A percentile compares a stretch with the other conserved stretches of the same genome.
Evolutionary conservation across 2,329 filamentous ascomycete genomes (phyloP).

Genomic region (Pseudocercospora fijiensis): DNA sequence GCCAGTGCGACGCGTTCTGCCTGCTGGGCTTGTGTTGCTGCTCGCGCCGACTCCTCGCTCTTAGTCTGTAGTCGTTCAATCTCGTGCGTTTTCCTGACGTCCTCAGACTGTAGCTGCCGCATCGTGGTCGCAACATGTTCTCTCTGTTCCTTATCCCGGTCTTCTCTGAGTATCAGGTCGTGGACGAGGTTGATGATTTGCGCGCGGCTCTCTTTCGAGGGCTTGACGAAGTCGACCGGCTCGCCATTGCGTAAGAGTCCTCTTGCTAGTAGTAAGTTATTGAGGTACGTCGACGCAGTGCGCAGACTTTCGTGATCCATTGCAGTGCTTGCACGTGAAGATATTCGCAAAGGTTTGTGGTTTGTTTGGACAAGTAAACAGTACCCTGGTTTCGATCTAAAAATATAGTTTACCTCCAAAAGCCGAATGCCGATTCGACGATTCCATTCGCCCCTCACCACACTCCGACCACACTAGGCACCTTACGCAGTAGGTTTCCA

Average conservation of each 20-base stretch:
- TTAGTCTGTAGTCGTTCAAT: conserved; percentile 28
- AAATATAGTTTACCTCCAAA: not conserved
- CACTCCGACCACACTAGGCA: not conserved
- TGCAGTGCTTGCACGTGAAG: conserved; percentile 17
- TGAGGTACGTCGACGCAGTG: conserved; percentile 63
- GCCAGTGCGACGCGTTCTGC: conserved; percentile 74
- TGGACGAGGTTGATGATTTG: conserved; percentile 91
- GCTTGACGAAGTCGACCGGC: conserved; percentile 75
- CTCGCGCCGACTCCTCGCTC: conserved; percentile 61
- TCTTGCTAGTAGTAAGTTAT: conserved; percentile 64
- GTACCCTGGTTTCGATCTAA: not conserved
- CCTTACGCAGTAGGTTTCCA: too few relatives aligned
- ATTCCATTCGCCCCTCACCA: not conserved
- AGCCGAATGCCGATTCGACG: not conserved
- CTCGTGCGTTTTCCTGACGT: conserved; percentile 61
- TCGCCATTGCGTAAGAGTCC: conserved; percentile 64
- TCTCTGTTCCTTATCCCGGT: conserved; percentile 88
- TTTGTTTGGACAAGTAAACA: conserved; percentile 2
- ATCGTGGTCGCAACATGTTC: conserved; percentile 79
- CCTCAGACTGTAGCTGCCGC: conserved; percentile 71
- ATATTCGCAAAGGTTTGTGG: not conserved
- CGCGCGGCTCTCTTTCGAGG: conserved; percentile 70
- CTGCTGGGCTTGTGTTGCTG: conserved; percentile 70
- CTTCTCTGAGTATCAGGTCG: conserved; percentile 84
- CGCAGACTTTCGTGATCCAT: conserved; percentile 56